Base-by-base conservation (phyloP, 306 rosid genomes). In the Acacia acuminata region DNA sequence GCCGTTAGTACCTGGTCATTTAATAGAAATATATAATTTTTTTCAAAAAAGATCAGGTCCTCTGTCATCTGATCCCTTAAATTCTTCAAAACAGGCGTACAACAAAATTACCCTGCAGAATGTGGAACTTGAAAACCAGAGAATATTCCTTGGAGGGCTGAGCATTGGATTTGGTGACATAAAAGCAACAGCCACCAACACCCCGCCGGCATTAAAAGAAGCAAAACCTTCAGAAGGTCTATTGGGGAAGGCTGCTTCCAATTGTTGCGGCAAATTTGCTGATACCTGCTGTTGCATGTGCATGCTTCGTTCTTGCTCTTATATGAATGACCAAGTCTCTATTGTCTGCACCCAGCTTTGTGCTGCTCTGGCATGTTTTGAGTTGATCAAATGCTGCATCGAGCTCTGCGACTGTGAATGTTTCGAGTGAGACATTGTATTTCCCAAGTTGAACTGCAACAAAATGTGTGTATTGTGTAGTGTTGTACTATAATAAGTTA, bases 301-400 rank as follows among this genome's bases (percentile, higher is more conserved):
- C 82, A 84, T 88, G 88, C 76, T 96, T 40, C 84, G 67, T 69
- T 3, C 92, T 67, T 92, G 98, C 68, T 25, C 85, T 15, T 69
- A 48, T 71, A 32, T 90, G 82, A 96, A 88, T 78, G 90, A 92
- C 85, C 91, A 80, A 69, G 89, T 91, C 69, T 89, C 94, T 36
- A 79, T 92, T 17, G 85, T 86, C 48, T 88, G 93, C 73, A 50
- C 96, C 16, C 99, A 96, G 56, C 77, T 96, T 55, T 85, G 97
- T 85, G 43, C 97, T 16, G 99, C 97, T 75, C 88, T 96, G 53
- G 89, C 98, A 56, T 96, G 99, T 67, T 89, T 86, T 27, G 96
- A 77, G 92, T 83, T 93, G 84, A 17, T 94, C 61, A 90, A 87
- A 61, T 96, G 98, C 40, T 96, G 99, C 66, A 67, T 86, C 77